Percentiles rank a stretch among this genome's conserved stretches.
Conservation (phyloP, 164 flowering plant species). For the Vitis amurensis region DNA sequence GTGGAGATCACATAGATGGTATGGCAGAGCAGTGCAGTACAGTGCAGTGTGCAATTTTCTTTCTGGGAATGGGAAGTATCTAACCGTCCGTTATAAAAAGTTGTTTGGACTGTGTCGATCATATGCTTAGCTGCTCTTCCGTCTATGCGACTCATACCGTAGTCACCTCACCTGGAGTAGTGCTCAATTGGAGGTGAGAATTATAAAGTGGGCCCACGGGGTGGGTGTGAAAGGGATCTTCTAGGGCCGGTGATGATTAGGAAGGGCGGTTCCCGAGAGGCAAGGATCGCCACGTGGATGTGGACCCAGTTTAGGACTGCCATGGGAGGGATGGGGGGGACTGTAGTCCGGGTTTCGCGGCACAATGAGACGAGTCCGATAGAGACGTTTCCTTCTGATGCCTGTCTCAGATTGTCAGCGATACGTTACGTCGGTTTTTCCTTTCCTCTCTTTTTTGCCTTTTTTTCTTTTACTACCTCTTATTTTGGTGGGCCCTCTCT, state of each 20-base stretch:
- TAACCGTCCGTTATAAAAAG: background rate
- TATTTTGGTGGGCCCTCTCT: background rate
- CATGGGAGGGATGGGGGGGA: slow-evolving; percentile 17
- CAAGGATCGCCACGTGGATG: too few species aligned
- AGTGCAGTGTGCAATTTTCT: too few species aligned
- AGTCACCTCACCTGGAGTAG: too few species aligned
- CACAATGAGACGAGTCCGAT: slow-evolving; percentile 57
- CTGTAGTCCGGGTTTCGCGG: slow-evolving; percentile 75
- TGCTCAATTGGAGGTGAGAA: too few species aligned
- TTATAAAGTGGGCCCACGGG: background rate
- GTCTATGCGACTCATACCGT: too few species aligned
- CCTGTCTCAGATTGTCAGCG: slow-evolving; percentile 47
- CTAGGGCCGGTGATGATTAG: background rate
- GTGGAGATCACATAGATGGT: too few species aligned
- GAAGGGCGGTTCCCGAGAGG: slow-evolving; percentile 1
- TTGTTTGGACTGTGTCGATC: too few species aligned
- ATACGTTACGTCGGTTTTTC: slow-evolving; percentile 54
- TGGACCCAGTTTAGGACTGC: slow-evolving; percentile 1
- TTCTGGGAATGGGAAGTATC: background rate
- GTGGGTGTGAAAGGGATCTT: background rate
- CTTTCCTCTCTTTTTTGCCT: slow-evolving; percentile 5
- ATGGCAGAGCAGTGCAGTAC: too few species aligned
- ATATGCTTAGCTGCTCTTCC: too few species aligned
- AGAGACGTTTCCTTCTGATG: slow-evolving; percentile 46
- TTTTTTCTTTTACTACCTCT: background rate